A percentile compares a stretch with the other conserved stretches of the same genome.
Evolutionary conservation across 441 rosid genomes (phyloP).

Genomic region (Erysimum cheiri): DNA sequence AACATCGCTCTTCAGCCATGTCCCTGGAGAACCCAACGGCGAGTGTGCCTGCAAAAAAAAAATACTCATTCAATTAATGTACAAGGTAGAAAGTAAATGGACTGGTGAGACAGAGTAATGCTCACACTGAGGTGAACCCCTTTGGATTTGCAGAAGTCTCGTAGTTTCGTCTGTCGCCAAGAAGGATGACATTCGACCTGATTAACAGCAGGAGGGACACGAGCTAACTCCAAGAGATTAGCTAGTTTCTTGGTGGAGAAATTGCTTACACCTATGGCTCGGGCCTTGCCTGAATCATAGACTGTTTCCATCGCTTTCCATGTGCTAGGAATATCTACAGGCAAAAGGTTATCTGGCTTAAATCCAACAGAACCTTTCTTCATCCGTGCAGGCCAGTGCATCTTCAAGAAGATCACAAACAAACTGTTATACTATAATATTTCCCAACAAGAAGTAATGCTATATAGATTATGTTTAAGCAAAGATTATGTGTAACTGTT

Average conservation of each 20-base stretch:
- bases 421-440: not conserved
- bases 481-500: not conserved
- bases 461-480: not conserved
- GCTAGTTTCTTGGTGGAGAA: slow-evolving; percentile 76
- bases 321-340: slow-evolving; percentile 64
- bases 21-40: slow-evolving; percentile 79
- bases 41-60: slow-evolving; percentile 64
- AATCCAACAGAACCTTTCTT: slow-evolving; percentile 62
- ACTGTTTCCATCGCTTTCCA: slow-evolving; percentile 81
- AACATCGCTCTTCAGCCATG: slow-evolving; percentile 65
- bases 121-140: slow-evolving; percentile 80
- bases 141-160: slow-evolving; percentile 66
- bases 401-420: slow-evolving; percentile 50
- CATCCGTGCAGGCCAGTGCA: slow-evolving; percentile 70
- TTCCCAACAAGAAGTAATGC: not conserved
- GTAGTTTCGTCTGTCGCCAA: slow-evolving; percentile 70
- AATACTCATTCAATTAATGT: not conserved
- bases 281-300: slow-evolving; percentile 65
- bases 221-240: slow-evolving; percentile 65
- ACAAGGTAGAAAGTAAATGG: slow-evolving; percentile 1
- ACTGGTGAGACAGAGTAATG: slow-evolving; percentile 17
- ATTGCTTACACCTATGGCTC: slow-evolving; percentile 82
- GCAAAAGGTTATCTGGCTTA: slow-evolving; percentile 55
- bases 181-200: slow-evolving; percentile 83
- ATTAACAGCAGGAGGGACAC: slow-evolving; percentile 75